Percentiles rank a stretch among this genome's conserved stretches.
These are phyloP conservation scores for Erigeron philadelphicus DNA, from an alignment of 140 eudicot species.

Conservation along the genomic window DNA sequence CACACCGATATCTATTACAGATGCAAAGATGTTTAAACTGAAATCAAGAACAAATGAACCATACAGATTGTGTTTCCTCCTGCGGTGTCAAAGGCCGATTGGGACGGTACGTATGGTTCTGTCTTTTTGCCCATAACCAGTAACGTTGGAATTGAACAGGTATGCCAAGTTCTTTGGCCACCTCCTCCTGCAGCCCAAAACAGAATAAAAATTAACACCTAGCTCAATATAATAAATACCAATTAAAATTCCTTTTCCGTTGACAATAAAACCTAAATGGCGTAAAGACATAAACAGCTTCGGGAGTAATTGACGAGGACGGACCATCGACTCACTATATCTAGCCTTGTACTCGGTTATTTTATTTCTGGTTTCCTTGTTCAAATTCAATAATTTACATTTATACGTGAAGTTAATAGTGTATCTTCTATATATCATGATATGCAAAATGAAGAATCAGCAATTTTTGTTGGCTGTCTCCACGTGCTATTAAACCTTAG, in stretches of 20 bases:
- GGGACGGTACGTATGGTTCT: conserved; percentile 94
- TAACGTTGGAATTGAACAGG: conserved; percentile 92
- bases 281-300: background rate
- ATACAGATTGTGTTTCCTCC: conserved; percentile 84
- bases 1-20: background rate
- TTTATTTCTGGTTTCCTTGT: background rate
- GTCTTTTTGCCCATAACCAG: conserved; percentile 98
- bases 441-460: too few species aligned
- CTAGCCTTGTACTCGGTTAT: background rate
- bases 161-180: conserved; percentile 87
- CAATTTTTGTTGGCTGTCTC: background rate
- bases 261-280: background rate
- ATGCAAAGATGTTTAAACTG: background rate
- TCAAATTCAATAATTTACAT: background rate
- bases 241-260: background rate
- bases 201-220: background rate
- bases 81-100: conserved; percentile 78
- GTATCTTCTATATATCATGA: too few species aligned
- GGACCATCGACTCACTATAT: background rate
- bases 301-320: background rate
- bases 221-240: background rate
- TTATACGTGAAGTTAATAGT: background rate
- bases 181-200: conserved; percentile 71
- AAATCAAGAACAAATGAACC: background rate
- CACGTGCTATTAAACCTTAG: background rate